Percentiles rank a stretch among this genome's conserved stretches.
Evolutionary conservation across 257 asterid species (phyloP).

Genomic region (Petunia axillaris): DNA sequence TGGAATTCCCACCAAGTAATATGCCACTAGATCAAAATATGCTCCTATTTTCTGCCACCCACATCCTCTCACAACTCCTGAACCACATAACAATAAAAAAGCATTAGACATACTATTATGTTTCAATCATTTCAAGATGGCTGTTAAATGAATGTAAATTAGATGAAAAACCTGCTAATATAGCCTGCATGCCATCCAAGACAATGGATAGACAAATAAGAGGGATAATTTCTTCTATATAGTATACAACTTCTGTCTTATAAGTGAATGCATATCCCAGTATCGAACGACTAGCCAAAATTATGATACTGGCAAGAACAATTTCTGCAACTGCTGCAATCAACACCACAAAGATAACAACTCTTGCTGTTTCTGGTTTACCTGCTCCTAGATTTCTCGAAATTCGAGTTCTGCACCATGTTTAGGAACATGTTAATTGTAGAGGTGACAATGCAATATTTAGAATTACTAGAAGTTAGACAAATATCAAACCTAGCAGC

Average conservation of each 20-base stretch:
- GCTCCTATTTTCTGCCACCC: conserved; percentile 95
- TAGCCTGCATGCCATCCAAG: background rate
- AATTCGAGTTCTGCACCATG: conserved; percentile 55
- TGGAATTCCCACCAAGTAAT: conserved; percentile 67
- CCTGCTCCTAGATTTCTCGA: conserved; percentile 79
- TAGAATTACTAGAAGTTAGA: background rate
- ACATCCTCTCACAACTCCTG: conserved; percentile 78
- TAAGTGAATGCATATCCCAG: conserved; percentile 63
- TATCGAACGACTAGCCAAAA: conserved; percentile 40
- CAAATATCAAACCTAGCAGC: conserved; percentile 61
- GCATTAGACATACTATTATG: too few species aligned
- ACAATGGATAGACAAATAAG: conserved; percentile 42
- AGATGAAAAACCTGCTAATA: background rate
- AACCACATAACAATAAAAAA: too few species aligned
- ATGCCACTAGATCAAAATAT: conserved; percentile 69
- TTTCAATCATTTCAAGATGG: too few species aligned
- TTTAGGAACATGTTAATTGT: background rate
- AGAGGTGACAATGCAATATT: background rate
- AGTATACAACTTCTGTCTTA: conserved; percentile 52
- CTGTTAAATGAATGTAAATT: too few species aligned
- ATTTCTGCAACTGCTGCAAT: conserved; percentile 48
- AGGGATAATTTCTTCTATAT: conserved; percentile 59
- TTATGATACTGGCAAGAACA: conserved; percentile 41
- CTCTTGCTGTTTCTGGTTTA: conserved; percentile 49
- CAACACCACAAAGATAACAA: conserved; percentile 44